Conservation (phyloP, 1,139 yeast species). For the Yamadazyma atmosphaerica region DNA sequence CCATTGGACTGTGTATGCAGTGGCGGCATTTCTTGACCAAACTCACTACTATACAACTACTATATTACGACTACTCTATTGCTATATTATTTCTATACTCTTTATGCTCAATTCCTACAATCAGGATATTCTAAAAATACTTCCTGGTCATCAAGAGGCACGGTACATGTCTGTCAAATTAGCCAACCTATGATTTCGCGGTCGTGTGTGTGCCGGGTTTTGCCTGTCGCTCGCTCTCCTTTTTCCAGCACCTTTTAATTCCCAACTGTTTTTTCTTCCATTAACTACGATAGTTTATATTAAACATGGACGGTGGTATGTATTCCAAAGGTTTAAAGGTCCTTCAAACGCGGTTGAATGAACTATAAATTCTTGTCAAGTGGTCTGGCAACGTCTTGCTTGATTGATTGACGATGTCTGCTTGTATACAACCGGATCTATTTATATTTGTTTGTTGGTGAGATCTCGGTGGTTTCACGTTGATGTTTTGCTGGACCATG, state of each 20-base stretch:
- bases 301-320: constrained; percentile 52
- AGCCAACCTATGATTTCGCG: background rate
- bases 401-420: background rate
- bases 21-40: too few species aligned
- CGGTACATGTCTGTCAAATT: background rate
- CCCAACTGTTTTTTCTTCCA: constrained; percentile 2
- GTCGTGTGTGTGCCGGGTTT: background rate
- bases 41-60: too few species aligned
- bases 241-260: constrained; percentile 1
- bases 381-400: background rate
- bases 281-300: constrained; percentile 2
- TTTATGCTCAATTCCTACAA: background rate
- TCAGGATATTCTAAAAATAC: background rate
- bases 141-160: background rate
- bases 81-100: too few species aligned
- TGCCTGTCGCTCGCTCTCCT: constrained; percentile 1
- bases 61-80: too few species aligned
- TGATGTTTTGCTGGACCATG: too few species aligned
- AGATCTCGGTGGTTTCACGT: too few species aligned
- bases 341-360: too few species aligned
- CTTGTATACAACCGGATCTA: too few species aligned
- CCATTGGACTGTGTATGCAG: too few species aligned
- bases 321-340: constrained; percentile 15
- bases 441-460: too few species aligned
- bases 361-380: too few species aligned